Evolutionary conservation across 2,329 filamentous ascomycete genomes (phyloP).

Genomic region (Apiospora malaysiana): DNA sequence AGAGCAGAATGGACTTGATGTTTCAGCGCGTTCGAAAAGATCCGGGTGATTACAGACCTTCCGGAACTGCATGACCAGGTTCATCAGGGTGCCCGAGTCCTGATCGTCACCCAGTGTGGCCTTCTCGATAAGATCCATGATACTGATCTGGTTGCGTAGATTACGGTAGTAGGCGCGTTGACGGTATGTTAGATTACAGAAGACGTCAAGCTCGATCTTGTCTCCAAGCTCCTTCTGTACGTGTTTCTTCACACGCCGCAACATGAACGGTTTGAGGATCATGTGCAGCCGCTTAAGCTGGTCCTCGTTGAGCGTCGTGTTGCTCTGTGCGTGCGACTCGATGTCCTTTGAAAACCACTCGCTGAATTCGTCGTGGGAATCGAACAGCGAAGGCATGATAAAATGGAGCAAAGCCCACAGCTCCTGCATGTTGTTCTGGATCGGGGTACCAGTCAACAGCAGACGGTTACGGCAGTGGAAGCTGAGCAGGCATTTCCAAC

Average conservation of each 20-base stretch:
- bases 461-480: slow-evolving; percentile 97
- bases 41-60: slow-evolving; percentile 99
- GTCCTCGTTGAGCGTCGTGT: slow-evolving; percentile 99
- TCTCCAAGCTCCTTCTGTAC: slow-evolving; percentile 98
- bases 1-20: slow-evolving; percentile 81
- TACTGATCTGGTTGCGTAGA: slow-evolving; percentile 94
- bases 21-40: slow-evolving; percentile 93
- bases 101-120: slow-evolving; percentile 92
- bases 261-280: slow-evolving; percentile 99
- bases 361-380: slow-evolving; percentile 90
- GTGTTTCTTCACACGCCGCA: slow-evolving; percentile 99
- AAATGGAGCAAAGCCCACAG: slow-evolving; percentile 97
- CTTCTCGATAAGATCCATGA: slow-evolving; percentile 98
- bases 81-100: slow-evolving; percentile 96
- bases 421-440: slow-evolving; percentile 99
- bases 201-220: slow-evolving; percentile 97
- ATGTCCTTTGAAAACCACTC: slow-evolving; percentile 97
- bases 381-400: slow-evolving; percentile 99
- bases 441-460: slow-evolving; percentile 92
- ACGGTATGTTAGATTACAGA: slow-evolving; percentile 95
- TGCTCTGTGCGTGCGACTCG: slow-evolving; percentile 97
- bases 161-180: slow-evolving; percentile 94
- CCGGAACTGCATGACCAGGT: slow-evolving; percentile 99
- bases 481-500: slow-evolving; percentile 93
- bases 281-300: slow-evolving; percentile 96